Percentiles rank a stretch among this genome's conserved stretches.
Conservation (phyloP, 73 alveolate species). For the Tetrahymena elliotti region DNA sequence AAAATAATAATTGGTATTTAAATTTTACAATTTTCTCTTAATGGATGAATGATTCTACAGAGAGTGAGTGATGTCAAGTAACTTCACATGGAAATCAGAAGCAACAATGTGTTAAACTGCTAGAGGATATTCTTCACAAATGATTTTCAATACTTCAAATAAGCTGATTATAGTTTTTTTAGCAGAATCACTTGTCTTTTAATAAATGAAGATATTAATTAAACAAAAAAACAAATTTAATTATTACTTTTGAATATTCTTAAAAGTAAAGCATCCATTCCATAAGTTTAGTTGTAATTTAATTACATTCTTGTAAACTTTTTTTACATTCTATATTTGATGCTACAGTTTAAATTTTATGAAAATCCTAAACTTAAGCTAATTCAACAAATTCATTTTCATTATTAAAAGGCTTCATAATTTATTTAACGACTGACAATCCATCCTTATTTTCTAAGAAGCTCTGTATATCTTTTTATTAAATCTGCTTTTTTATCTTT, state of each 20-base stretch:
- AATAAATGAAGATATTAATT: background rate
- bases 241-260: background rate
- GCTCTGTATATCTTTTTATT: background rate
- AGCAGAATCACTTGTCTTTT: background rate
- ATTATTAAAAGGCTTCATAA: background rate
- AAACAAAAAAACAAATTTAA: background rate
- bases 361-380: background rate
- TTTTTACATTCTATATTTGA: background rate
- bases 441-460: background rate
- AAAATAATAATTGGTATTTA: background rate
- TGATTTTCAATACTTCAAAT: background rate
- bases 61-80: background rate
- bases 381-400: background rate
- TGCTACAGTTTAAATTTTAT: background rate
- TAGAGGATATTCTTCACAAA: background rate
- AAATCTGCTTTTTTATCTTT: background rate
- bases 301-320: background rate
- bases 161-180: background rate
- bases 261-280: background rate
- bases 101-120: background rate
- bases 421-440: background rate
- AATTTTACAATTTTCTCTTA: background rate
- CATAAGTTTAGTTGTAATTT: background rate
- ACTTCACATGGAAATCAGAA: background rate
- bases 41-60: background rate